Conservation (phyloP, 164 flowering plant genomes). For the Sedum album region DNA sequence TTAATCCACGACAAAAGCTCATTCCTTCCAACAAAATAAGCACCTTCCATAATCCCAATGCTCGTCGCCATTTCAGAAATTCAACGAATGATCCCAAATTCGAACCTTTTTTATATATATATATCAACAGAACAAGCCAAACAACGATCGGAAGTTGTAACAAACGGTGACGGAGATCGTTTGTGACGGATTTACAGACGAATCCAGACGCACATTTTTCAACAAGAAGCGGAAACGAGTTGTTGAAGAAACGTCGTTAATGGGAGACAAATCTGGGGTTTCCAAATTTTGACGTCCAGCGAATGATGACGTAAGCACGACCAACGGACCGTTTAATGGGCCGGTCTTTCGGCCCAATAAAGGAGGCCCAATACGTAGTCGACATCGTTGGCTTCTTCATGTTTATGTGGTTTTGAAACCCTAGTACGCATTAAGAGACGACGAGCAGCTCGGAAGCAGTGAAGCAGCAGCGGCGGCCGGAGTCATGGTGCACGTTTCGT, state of each 20-base stretch:
- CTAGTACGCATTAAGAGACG: background rate
- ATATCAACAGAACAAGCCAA: background rate
- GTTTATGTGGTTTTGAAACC: background rate
- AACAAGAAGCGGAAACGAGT: background rate
- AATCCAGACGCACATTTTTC: no score
- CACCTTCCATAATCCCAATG: slow-evolving; percentile 85
- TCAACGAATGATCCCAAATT: background rate
- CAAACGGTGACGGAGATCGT: no score
- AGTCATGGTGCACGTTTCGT: slow-evolving; percentile 33
- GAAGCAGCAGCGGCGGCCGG: background rate
- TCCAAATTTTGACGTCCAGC: background rate
- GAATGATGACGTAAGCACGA: background rate
- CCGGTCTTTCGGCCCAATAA: background rate
- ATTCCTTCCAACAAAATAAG: slow-evolving; percentile 83
- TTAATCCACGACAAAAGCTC: slow-evolving; percentile 85
- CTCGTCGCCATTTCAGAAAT: slow-evolving; percentile 46
- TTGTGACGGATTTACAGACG: slow-evolving; percentile 6
- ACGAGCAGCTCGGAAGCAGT: slow-evolving; percentile 1
- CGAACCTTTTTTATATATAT: background rate
- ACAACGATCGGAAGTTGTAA: no score
- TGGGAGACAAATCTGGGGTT: background rate
- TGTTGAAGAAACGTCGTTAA: background rate
- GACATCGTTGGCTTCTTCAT: background rate
- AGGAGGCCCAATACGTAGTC: background rate
- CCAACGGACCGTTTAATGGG: background rate